phyloP scores from a whole-genome alignment of 1,139 yeast genomes.

The Scheffersomyces insectosa region DNA sequence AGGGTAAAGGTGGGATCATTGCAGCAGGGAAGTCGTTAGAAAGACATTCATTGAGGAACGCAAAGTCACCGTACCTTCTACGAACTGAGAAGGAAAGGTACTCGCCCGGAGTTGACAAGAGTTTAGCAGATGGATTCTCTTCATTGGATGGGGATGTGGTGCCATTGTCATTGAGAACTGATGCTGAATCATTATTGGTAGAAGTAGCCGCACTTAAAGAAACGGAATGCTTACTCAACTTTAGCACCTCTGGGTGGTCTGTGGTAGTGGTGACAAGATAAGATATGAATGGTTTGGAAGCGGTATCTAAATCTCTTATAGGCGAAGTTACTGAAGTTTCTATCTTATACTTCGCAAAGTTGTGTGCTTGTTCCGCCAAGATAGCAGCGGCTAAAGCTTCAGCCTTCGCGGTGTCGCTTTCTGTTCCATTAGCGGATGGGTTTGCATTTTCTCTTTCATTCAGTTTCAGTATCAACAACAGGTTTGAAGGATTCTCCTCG shows the following conservation, averaged over 20 bases:
- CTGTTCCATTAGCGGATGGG: neutral
- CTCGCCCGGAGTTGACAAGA: slow-evolving; percentile 26
- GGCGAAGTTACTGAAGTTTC: slow-evolving; percentile 65
- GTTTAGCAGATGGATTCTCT: slow-evolving; percentile 2
- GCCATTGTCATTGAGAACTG: neutral
- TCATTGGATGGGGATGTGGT: neutral
- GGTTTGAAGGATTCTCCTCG: neutral
- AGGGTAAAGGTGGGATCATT: slow-evolving; percentile 92
- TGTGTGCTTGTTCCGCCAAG: slow-evolving; percentile 7
- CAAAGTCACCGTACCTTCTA: slow-evolving; percentile 81
- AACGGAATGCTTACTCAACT: slow-evolving; percentile 19
- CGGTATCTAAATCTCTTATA: slow-evolving; percentile 71
- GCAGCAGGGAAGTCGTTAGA: slow-evolving; percentile 79
- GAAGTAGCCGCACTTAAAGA: neutral
- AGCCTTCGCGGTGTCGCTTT: neutral
- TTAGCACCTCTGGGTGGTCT: slow-evolving; percentile 44
- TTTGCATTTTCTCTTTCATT: too few relatives aligned
- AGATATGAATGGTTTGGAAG: slow-evolving; percentile 78
- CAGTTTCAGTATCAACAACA: too few relatives aligned
- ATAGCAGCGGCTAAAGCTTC: neutral
- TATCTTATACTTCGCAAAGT: slow-evolving; percentile 28
- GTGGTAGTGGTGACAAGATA: slow-evolving; percentile 72
- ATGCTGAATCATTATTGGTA: too few relatives aligned
- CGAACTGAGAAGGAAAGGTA: slow-evolving; percentile 55
- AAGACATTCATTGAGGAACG: slow-evolving; percentile 72